A percentile compares a stretch with the other conserved stretches of the same genome.
These are phyloP conservation scores for Periglandula ipomoeae DNA, from an alignment of 2,329 filamentous ascomycete species.

Conservation along the genomic window DNA sequence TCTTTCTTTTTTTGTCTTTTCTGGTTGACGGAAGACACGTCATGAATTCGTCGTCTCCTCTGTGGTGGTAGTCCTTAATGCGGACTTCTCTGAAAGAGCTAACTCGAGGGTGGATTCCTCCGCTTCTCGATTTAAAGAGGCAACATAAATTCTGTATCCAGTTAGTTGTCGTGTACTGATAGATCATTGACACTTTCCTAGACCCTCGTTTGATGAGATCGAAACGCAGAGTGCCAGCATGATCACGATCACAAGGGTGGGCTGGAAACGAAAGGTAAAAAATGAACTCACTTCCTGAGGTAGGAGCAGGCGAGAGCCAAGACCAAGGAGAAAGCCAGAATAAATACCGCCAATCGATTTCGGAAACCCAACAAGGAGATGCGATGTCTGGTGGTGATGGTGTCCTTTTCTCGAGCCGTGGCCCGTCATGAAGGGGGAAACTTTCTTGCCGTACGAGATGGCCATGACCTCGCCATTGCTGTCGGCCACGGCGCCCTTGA, in stretches of 20 bases:
- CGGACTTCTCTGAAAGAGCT: constrained; percentile 1
- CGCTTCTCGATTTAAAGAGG: background rate
- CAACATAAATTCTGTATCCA: background rate
- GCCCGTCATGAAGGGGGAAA: background rate
- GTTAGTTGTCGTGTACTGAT: background rate
- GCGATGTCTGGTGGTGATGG: background rate
- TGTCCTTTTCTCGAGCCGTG: background rate
- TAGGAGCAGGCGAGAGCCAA: constrained; percentile 11
- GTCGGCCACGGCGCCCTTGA: constrained; percentile 10
- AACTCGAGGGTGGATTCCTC: background rate
- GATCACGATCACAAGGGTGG: too few species aligned
- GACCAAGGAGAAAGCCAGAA: constrained; percentile 11
- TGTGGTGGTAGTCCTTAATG: background rate
- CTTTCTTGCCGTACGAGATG: constrained; percentile 1
- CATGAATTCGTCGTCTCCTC: background rate
- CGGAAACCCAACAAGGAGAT: constrained; percentile 8
- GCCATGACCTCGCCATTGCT: constrained; percentile 12
- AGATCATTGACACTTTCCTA: too few species aligned
- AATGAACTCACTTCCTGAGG: constrained; percentile 10
- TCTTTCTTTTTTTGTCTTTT: background rate
- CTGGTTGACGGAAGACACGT: background rate
- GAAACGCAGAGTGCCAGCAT: too few species aligned
- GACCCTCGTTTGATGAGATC: too few species aligned
- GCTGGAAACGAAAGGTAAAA: background rate
- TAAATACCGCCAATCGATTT: constrained; percentile 11